A percentile compares a stretch with the other conserved stretches of the same genome.
Evolutionary conservation across 768 basidiomycete species (phyloP).

Genomic region (Amanita molliuscula): DNA sequence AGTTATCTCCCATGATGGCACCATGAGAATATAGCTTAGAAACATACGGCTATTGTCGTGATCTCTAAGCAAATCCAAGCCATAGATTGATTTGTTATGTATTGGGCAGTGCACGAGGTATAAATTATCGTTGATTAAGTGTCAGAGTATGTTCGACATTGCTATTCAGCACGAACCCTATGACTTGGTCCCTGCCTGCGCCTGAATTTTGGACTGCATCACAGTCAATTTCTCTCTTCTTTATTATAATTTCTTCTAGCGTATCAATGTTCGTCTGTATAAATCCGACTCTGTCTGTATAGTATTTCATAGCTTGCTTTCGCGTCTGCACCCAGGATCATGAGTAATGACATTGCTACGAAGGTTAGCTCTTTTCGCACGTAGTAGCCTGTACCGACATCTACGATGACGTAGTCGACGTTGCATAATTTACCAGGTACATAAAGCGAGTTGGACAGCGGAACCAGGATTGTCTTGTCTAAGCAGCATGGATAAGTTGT

Average conservation of each 20-base stretch:
- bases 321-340: conserved; percentile 12
- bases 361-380: conserved; percentile 78
- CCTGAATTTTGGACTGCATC: conserved; percentile 51
- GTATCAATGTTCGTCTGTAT: conserved; percentile 69
- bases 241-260: conserved; percentile 80
- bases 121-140: neutral
- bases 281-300: conserved; percentile 59
- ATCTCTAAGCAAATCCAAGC: too few species aligned
- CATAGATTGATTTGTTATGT: too few species aligned
- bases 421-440: conserved; percentile 86
- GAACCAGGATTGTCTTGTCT: conserved; percentile 89
- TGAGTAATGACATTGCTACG: neutral
- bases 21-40: too few species aligned
- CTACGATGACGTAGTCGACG: conserved; percentile 81
- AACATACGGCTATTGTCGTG: too few species aligned
- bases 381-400: conserved; percentile 94
- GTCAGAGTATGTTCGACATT: neutral
- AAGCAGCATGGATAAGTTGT: neutral
- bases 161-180: neutral
- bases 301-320: conserved; percentile 12
- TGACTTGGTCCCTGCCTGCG: neutral
- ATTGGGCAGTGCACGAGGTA: neutral
- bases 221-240: conserved; percentile 84
- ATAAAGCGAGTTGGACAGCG: conserved; percentile 90
- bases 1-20: too few species aligned